These are phyloP conservation scores for Sinapis alba DNA, from an alignment of 441 rosid genomes.

Conservation along the genomic window DNA sequence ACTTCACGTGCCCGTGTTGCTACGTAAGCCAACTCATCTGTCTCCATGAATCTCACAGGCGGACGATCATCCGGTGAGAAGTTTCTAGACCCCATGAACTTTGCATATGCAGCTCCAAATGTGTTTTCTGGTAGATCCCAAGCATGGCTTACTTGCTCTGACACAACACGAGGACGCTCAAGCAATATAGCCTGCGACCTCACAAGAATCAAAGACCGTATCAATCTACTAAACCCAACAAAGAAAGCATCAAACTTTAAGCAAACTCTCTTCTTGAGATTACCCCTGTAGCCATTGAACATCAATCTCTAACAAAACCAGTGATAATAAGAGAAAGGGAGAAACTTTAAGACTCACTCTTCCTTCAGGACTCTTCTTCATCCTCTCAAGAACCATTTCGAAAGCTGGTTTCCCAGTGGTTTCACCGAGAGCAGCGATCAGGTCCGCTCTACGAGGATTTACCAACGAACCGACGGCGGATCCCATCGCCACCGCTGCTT, in stretches of 20 bases:
- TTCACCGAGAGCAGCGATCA: slow-evolving; percentile 89
- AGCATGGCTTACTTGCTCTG: slow-evolving; percentile 67
- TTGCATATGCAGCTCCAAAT: slow-evolving; percentile 93
- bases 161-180: slow-evolving; percentile 77
- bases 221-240: no score
- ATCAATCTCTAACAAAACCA: neutral
- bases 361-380: slow-evolving; percentile 83
- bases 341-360: slow-evolving; percentile 48
- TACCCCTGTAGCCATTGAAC: no score
- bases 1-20: slow-evolving; percentile 89
- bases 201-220: slow-evolving; percentile 59
- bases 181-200: slow-evolving; percentile 65
- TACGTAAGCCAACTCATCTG: slow-evolving; percentile 82
- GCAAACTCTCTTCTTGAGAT: neutral
- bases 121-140: slow-evolving; percentile 89
- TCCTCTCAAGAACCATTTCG: slow-evolving; percentile 76
- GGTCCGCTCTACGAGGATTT: slow-evolving; percentile 84
- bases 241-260: neutral
- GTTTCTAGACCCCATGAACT: slow-evolving; percentile 90
- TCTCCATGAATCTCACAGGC: slow-evolving; percentile 87
- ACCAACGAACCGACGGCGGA: slow-evolving; percentile 86
- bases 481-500: slow-evolving; percentile 86
- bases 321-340: neutral
- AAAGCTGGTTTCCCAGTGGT: slow-evolving; percentile 91
- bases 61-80: slow-evolving; percentile 93